phyloP scores from a whole-genome alignment of 108 stramenopile genomes.

The Fragilaria radians region DNA sequence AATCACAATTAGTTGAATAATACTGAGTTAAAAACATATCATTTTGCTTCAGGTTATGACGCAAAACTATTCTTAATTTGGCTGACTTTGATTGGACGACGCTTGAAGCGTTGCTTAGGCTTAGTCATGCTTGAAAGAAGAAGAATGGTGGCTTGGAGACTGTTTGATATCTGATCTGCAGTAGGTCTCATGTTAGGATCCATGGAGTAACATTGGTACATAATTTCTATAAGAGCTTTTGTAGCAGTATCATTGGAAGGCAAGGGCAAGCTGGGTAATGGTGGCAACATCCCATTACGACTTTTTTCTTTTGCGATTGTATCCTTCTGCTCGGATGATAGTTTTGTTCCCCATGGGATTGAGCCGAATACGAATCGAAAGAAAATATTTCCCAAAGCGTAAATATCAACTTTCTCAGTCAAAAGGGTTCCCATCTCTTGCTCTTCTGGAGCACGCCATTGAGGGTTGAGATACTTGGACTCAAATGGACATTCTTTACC shows the following conservation, averaged over 20 bases:
- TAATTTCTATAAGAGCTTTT: neutral
- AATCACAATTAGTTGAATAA: too few relatives aligned
- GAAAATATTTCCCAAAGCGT: conserved; percentile 64
- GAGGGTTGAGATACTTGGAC: conserved; percentile 35
- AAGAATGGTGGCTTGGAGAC: too few relatives aligned
- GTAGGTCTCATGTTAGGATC: neutral
- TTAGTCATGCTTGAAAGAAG: too few relatives aligned
- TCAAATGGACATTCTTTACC: conserved; percentile 21
- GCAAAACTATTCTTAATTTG: too few relatives aligned
- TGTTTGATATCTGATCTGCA: too few relatives aligned
- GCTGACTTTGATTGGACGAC: too few relatives aligned
- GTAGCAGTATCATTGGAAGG: neutral
- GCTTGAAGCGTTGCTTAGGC: too few relatives aligned
- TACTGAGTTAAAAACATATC: too few relatives aligned
- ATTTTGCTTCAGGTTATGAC: too few relatives aligned
- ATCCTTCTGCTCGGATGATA: neutral
- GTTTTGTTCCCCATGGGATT: neutral
- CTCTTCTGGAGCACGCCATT: conserved; percentile 78
- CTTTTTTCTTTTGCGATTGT: neutral
- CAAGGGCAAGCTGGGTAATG: neutral
- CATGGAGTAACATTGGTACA: neutral
- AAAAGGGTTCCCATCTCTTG: conserved; percentile 36
- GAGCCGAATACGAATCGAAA: conserved; percentile 11
- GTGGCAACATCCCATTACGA: neutral
- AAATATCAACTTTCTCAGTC: conserved; percentile 76